These are phyloP conservation scores for Arachnopeziza araneosa DNA, from an alignment of 2,329 filamentous ascomycete species.

Conservation along the genomic window DNA sequence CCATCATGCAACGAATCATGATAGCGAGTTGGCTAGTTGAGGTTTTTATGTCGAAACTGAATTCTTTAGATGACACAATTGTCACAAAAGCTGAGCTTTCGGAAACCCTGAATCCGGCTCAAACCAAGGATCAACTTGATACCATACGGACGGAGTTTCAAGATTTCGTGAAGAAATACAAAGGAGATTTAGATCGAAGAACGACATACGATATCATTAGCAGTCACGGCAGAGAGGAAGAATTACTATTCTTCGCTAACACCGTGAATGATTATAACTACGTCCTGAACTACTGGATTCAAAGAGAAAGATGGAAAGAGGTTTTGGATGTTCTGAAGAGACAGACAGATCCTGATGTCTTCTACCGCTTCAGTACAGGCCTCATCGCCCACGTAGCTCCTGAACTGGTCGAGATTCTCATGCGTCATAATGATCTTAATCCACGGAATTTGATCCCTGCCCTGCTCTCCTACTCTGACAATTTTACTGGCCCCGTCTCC, in stretches of 20 bases:
- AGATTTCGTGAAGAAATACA: conserved; percentile 81
- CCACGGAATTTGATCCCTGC: conserved; percentile 87
- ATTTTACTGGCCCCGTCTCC: conserved; percentile 57
- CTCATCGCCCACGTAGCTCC: conserved; percentile 83
- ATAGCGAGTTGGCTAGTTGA: conserved; percentile 93
- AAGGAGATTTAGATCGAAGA: conserved; percentile 79
- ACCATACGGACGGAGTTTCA: conserved; percentile 73
- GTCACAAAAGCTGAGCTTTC: conserved; percentile 79
- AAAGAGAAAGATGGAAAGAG: conserved; percentile 86
- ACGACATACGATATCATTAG: conserved; percentile 95
- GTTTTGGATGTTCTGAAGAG: conserved; percentile 84
- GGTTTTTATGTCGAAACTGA: conserved; percentile 95
- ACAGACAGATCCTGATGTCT: conserved; percentile 86
- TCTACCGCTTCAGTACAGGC: conserved; percentile 96
- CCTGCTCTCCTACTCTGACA: conserved; percentile 86
- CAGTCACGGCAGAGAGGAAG: conserved; percentile 89
- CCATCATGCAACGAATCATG: conserved; percentile 91
- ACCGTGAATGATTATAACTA: conserved; percentile 89
- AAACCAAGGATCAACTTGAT: conserved; percentile 67
- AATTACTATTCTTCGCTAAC: conserved; percentile 86
- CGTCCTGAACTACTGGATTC: conserved; percentile 94
- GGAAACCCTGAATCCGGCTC: conserved; percentile 63
- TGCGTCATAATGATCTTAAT: conserved; percentile 82
- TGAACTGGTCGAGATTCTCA: conserved; percentile 90
- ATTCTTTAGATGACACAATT: conserved; percentile 89